phyloP scores from a whole-genome alignment of 1,139 yeast species.

The Scheffersomyces insectosa region DNA sequence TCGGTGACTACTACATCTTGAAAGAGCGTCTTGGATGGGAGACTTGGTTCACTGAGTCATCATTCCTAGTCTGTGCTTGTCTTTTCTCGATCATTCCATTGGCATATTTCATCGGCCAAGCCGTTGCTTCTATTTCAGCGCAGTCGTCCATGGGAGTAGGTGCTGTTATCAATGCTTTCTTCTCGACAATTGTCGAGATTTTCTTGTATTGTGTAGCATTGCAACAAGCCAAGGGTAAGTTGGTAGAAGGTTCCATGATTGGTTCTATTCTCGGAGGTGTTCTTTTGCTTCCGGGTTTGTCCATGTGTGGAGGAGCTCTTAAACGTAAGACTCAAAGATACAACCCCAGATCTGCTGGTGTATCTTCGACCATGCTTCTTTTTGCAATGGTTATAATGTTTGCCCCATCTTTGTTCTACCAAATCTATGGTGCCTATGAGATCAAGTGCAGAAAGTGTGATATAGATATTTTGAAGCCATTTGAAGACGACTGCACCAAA shows the following conservation, averaged over 20 bases:
- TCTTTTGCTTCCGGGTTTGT: constrained; percentile 83
- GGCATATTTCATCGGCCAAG: constrained; percentile 97
- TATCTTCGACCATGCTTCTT: constrained; percentile 90
- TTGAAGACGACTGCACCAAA: constrained; percentile 51
- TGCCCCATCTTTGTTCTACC: constrained; percentile 89
- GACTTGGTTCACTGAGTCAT: constrained; percentile 56
- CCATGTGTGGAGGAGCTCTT: constrained; percentile 97
- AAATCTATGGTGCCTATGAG: constrained; percentile 87
- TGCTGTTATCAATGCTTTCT: constrained; percentile 96
- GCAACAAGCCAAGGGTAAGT: constrained; percentile 77
- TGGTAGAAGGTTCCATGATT: constrained; percentile 97
- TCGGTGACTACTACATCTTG: constrained; percentile 71
- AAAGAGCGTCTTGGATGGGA: constrained; percentile 52
- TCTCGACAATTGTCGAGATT: constrained; percentile 93
- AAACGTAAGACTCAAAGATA: constrained; percentile 90
- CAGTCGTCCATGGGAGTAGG: constrained; percentile 99
- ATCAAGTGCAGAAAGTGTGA: constrained; percentile 62
- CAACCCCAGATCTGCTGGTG: constrained; percentile 96
- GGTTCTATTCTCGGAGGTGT: constrained; percentile 96
- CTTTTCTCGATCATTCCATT: constrained; percentile 85
- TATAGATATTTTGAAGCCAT: constrained; percentile 5
- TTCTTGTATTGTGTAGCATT: constrained; percentile 91
- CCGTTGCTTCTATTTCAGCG: constrained; percentile 97
- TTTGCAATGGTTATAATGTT: constrained; percentile 91
- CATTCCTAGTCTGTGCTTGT: constrained; percentile 71